Evolutionary conservation across 768 basidiomycete species (phyloP), one percentile per base, ranked within the genome.

Genomic region (Leucosporidium yakuticum): DNA sequence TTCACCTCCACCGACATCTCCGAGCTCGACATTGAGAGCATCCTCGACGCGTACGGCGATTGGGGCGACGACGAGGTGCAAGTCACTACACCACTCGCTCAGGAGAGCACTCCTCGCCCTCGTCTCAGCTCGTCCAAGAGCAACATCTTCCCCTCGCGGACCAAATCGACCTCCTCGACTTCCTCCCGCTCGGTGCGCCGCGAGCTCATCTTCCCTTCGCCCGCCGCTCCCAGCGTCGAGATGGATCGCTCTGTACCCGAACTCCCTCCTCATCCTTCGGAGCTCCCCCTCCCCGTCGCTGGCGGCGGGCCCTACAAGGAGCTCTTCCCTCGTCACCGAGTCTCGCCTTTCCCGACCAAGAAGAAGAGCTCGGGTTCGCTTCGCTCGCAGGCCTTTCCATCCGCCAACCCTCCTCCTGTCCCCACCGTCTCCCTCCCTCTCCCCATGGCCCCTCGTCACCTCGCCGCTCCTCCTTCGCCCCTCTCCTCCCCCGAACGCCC

Each of bases 1-100:
- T 54, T 54, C 53, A 54, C 53, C 53, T 21, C 17, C 25, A 54
- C 53, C 53, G 53, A 54, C 53, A 29, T 54, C 53, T 25, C 53
- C n/a, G 53, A 54, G 12, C 53, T 54, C 25, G 53, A 54, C 53
- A 54, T 54, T 54, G 53, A 54, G 5, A 27, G 15, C 53, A 25
- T 54, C 27, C 15, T 54, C 25, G 15, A 29, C 53, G 15, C 23
- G 3, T 54, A 27, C 29, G 53, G 29, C 21, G 53, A 44, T 15
- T 44, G 39, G 39, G 39, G 39, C 11, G 39, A 44, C 11, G 39
- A 7, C 11, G 8, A 8, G 17, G 39, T 44, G 8, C 39, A 44
- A 15, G 39, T 44, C 39, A 44, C 39, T 15, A 15, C 39, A 44
- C 39, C 39, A 44, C 39, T 15, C 11, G 8, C 39, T 12, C 39